phyloP scores from a whole-genome alignment of 2,329 filamentous ascomycete genomes.

The Geosmithia morbida region DNA sequence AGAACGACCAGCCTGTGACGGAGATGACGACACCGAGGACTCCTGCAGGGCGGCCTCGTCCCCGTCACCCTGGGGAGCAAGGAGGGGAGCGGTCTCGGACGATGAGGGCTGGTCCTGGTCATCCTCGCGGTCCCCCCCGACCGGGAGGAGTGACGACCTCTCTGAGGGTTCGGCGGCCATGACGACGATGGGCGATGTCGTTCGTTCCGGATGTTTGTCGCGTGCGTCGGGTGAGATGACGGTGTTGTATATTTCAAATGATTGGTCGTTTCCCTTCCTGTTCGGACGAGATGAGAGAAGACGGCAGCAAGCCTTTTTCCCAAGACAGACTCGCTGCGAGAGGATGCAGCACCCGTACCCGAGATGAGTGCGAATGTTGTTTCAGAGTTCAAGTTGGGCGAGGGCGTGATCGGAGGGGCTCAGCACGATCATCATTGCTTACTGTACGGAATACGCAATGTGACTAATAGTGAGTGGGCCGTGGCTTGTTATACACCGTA shows the following conservation, averaged over 20 bases:
- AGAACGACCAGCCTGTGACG: slow-evolving; percentile 10
- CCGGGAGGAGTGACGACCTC: slow-evolving; percentile 27
- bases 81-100: slow-evolving; percentile 37
- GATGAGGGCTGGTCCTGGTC: slow-evolving; percentile 7
- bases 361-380: too few relatives aligned
- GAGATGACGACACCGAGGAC: slow-evolving; percentile 9
- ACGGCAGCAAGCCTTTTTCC: too few relatives aligned
- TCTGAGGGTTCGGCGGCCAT: slow-evolving; percentile 35
- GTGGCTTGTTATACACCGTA: too few relatives aligned
- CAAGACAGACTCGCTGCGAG: too few relatives aligned
- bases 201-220: not conserved
- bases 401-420: too few relatives aligned
- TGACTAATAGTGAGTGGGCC: too few relatives aligned
- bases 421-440: too few relatives aligned
- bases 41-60: slow-evolving; percentile 12
- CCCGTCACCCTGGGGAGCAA: slow-evolving; percentile 21
- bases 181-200: slow-evolving; percentile 11
- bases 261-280: not conserved
- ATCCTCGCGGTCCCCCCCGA: slow-evolving; percentile 13
- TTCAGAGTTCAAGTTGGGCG: too few relatives aligned
- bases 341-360: too few relatives aligned
- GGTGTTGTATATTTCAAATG: not conserved
- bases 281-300: too few relatives aligned
- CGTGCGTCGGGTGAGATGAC: not conserved
- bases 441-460: not conserved